A percentile compares a stretch with the other conserved stretches of the same genome.
These are phyloP conservation scores for Fonsecaea monophora DNA, from an alignment of 2,329 filamentous ascomycete species.

Conservation along the genomic window DNA sequence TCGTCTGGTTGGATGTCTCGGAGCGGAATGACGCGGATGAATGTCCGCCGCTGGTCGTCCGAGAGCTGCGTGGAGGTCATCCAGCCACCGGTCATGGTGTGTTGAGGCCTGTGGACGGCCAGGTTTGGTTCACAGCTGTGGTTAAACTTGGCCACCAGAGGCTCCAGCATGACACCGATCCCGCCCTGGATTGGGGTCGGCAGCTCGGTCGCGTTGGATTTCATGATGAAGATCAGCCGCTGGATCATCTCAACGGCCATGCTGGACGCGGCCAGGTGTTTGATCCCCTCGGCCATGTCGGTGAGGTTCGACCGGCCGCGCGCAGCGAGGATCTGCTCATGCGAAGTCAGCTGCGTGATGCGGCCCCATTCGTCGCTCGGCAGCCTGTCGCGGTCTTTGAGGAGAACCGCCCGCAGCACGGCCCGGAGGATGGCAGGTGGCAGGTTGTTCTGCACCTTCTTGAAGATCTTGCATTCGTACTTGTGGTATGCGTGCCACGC, in stretches of 20 bases:
- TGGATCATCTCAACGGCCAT: constrained; percentile 51
- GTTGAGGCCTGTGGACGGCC: constrained; percentile 47
- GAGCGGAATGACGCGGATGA: constrained; percentile 42
- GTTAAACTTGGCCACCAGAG: constrained; percentile 62
- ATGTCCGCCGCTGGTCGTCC: constrained; percentile 16
- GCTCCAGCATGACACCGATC: constrained; percentile 65
- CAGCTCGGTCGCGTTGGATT: constrained; percentile 65
- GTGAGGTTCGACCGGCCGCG: constrained; percentile 55
- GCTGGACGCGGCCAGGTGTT: constrained; percentile 58
- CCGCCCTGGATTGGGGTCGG: constrained; percentile 63
- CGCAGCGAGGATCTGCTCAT: constrained; percentile 58
- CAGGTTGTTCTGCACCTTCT: constrained; percentile 51
- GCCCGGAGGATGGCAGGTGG: constrained; percentile 64
- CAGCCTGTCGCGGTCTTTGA: constrained; percentile 46
- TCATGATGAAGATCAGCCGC: constrained; percentile 48
- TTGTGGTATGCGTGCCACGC: constrained; percentile 67
- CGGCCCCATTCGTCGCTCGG: constrained; percentile 49
- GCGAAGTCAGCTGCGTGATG: constrained; percentile 43
- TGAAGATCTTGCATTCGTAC: constrained; percentile 63
- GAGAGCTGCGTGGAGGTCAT: constrained; percentile 40
- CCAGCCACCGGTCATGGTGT: constrained; percentile 32
- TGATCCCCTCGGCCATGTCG: constrained; percentile 61
- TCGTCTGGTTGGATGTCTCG: constrained; percentile 60
- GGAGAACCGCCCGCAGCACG: constrained; percentile 60
- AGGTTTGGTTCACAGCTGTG: constrained; percentile 69